phyloP scores from a whole-genome alignment of 441 rosid species.

The Croton setiger region DNA sequence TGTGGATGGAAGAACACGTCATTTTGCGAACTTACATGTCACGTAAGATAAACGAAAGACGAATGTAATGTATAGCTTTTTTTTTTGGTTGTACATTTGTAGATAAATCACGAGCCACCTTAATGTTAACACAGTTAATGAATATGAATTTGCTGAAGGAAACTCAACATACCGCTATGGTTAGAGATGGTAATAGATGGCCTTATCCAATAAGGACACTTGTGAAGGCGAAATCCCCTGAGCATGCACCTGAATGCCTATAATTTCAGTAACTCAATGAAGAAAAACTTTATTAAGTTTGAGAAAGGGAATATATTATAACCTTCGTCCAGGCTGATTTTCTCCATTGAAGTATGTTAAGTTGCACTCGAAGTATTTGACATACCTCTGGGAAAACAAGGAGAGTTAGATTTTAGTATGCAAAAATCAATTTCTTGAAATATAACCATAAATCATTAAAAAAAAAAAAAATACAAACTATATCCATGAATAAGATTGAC shows the following conservation, averaged over 20 bases:
- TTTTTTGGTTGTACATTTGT: too few species aligned
- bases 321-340: constrained; percentile 71
- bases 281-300: constrained; percentile 13
- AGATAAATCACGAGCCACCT: background rate
- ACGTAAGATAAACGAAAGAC: background rate
- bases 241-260: constrained; percentile 71
- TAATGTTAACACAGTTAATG: background rate
- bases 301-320: constrained; percentile 18
- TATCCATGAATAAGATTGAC: constrained; percentile 30
- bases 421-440: constrained; percentile 12
- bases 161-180: constrained; percentile 53
- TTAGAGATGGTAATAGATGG: constrained; percentile 69
- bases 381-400: constrained; percentile 54
- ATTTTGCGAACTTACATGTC: constrained; percentile 1
- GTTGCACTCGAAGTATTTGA: constrained; percentile 59
- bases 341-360: constrained; percentile 53
- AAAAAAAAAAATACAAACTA: constrained; percentile 20
- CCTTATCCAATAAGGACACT: constrained; percentile 86
- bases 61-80: background rate
- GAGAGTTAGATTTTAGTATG: constrained; percentile 11
- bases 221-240: constrained; percentile 74
- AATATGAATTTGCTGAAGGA: background rate
- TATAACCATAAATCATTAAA: constrained; percentile 9
- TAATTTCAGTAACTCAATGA: constrained; percentile 22
- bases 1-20: constrained; percentile 29